Evolutionary conservation across 352 stramenopile species (phyloP), one percentile per base, ranked within the genome.

Genomic region (Phytophthora colocasiae): DNA sequence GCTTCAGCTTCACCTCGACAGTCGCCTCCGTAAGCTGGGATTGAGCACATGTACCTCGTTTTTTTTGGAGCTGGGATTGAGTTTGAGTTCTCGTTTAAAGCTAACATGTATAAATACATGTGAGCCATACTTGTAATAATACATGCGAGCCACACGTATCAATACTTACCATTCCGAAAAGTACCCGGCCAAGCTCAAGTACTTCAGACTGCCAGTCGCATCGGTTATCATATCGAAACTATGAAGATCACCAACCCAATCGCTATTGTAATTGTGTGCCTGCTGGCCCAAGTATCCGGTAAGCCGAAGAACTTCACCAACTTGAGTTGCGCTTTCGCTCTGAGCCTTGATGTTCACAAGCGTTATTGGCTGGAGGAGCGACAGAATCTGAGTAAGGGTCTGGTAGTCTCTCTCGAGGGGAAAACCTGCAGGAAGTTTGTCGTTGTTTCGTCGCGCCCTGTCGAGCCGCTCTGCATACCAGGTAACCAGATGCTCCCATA

Each of bases 231-330:
- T 31, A 31, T 31, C 7, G 38, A 43, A 46, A 4, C 22, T 26
- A 71, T 75, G 66, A 67, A 71, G 61, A 59, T 75, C 54, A 53
- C 54, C 36, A 60, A 52, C 31, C 57, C 55, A 26, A n/a, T 51
- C 7, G 39, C 45, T 2, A 27, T 71, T 15, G 44, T 46, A 31
- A 38, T 74, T 7, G 44, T 52, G 17, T 75, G 44, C 31, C 17
- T 75, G 24, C 43, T 70, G 6, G 29, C 31, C 6, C 39, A 50
- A 50, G 34, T 41, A 11, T 50, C 43, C 3, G 66, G 36, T 12
- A 39, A 36, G 9, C 31, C 31, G 12, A 70, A 67, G 49, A 6
- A 53, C 2, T 67, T 75, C 46, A 54, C n/a, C 51, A 12, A 31
- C 39, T 49, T 58, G 39, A n/a, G 14, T 58, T 58, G 17, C 14